Percentiles rank a stretch among this genome's conserved stretches.
These are phyloP conservation scores for Myrica gale DNA, from an alignment of 306 rosid genomes.

Conservation along the genomic window DNA sequence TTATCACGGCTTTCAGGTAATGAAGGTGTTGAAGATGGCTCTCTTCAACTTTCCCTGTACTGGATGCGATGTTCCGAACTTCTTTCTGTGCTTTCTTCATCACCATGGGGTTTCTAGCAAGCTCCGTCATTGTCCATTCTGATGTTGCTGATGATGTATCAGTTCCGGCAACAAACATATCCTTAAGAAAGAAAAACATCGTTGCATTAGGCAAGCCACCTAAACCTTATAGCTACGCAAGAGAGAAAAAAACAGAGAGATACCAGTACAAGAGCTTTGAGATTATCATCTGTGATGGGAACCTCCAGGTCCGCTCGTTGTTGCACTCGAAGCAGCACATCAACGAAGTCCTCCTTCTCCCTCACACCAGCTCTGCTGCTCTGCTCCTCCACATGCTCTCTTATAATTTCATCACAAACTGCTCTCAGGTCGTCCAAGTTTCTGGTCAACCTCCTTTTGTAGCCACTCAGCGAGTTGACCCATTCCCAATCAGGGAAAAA, in stretches of 20 bases:
- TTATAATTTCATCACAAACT: slow-evolving; percentile 38
- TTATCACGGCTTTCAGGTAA: slow-evolving; percentile 35
- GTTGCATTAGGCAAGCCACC: neutral
- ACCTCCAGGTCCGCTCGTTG: slow-evolving; percentile 28
- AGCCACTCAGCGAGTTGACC: slow-evolving; percentile 30
- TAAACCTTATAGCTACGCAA: no score
- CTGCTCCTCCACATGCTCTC: slow-evolving; percentile 23
- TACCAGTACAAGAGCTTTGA: slow-evolving; percentile 48
- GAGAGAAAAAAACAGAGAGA: neutral
- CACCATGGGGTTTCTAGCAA: slow-evolving; percentile 24
- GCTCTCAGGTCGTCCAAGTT: slow-evolving; percentile 29
- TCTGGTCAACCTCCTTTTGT: slow-evolving; percentile 22
- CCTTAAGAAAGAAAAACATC: neutral
- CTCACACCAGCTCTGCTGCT: neutral
- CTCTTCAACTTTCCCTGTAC: slow-evolving; percentile 19
- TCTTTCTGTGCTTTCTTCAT: slow-evolving; percentile 34
- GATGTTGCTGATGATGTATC: slow-evolving; percentile 31
- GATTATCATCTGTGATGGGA: slow-evolving; percentile 38
- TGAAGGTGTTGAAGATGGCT: slow-evolving; percentile 29
- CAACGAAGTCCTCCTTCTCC: slow-evolving; percentile 36
- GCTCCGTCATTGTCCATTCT: slow-evolving; percentile 36
- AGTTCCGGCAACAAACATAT: slow-evolving; percentile 41
- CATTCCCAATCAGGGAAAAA: slow-evolving; percentile 40
- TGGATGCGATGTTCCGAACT: slow-evolving; percentile 15
- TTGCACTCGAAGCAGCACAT: slow-evolving; percentile 38